Conservation (phyloP, 192 early-diverging fungal species). For the Mortierella alpina region DNA sequence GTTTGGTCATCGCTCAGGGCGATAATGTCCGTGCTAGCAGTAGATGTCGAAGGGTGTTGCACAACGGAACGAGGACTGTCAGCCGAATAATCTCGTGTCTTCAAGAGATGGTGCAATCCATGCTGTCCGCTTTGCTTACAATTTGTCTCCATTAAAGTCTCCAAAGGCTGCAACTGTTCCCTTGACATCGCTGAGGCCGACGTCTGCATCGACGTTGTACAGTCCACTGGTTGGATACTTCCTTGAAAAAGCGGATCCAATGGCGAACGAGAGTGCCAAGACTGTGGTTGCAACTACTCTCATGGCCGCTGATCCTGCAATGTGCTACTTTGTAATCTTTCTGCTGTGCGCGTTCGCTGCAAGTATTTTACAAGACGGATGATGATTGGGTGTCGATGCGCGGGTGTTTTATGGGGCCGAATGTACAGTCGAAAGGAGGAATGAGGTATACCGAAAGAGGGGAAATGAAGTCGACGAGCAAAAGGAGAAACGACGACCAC, state of each 20-base stretch:
- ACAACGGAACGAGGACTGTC: not conserved
- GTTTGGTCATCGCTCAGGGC: slow-evolving; percentile 75
- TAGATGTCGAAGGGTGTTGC: not conserved
- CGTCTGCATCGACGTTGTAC: slow-evolving; percentile 63
- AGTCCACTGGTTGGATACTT: slow-evolving; percentile 62
- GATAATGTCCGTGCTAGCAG: slow-evolving; percentile 82
- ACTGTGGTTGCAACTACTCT: not conserved
- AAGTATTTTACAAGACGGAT: too few relatives aligned
- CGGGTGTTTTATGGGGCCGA: too few relatives aligned
- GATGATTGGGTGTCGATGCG: too few relatives aligned
- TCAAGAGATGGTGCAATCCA: not conserved
- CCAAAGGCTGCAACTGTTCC: slow-evolving; percentile 87
- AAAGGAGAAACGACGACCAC: too few relatives aligned
- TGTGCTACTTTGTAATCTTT: too few relatives aligned
- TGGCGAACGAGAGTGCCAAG: slow-evolving; percentile 15
- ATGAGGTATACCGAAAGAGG: too few relatives aligned
- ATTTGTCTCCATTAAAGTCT: slow-evolving; percentile 88
- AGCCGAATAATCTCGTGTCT: not conserved
- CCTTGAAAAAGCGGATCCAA: slow-evolving; percentile 16
- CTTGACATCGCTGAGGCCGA: slow-evolving; percentile 71
- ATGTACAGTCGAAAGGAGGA: too few relatives aligned
- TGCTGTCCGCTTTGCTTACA: slow-evolving; percentile 40
- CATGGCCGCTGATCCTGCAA: not conserved
- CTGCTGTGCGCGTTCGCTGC: too few relatives aligned
- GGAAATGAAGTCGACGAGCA: too few relatives aligned